Percentiles rank a stretch among this genome's conserved stretches.
Evolutionary conservation across 495 filamentous ascomycete genomes (phyloP).

Genomic region (Talaromyces trachyspermus): DNA sequence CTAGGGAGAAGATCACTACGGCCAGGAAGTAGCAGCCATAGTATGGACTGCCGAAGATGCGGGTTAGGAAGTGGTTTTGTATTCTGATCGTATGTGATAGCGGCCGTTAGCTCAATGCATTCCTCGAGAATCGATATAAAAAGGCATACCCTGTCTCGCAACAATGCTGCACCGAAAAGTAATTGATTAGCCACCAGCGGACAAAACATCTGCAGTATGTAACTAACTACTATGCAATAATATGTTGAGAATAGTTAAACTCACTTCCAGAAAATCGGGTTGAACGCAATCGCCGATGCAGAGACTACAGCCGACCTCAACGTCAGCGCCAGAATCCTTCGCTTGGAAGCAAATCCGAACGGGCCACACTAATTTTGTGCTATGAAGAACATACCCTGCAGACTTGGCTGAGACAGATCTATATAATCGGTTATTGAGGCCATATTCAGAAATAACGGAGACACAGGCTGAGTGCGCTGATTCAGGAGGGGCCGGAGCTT

Average conservation of each 20-base stretch:
- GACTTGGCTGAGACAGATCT: constrained; percentile 37
- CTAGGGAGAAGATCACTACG: constrained; percentile 79
- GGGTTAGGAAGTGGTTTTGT: constrained; percentile 84
- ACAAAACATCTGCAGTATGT: too few relatives aligned
- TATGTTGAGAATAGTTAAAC: constrained; percentile 12
- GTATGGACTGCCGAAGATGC: constrained; percentile 75
- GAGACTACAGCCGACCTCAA: constrained; percentile 25
- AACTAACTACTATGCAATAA: too few relatives aligned
- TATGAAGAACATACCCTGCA: constrained; percentile 28
- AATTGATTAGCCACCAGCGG: too few relatives aligned
- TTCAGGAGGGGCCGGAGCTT: too few relatives aligned
- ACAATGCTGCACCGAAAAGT: constrained; percentile 26
- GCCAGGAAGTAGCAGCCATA: constrained; percentile 87
- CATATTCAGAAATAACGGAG: constrained; percentile 18
- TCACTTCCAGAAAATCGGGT: constrained; percentile 54
- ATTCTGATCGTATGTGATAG: constrained; percentile 50
- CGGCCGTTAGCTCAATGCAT: not conserved
- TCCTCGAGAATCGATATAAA: too few relatives aligned
- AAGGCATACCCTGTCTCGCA: constrained; percentile 37
- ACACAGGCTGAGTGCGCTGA: too few relatives aligned
- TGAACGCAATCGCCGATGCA: constrained; percentile 45
- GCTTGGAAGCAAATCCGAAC: constrained; percentile 2
- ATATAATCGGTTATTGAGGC: constrained; percentile 32
- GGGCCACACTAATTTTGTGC: not conserved
- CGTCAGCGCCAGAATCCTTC: constrained; percentile 5